These are phyloP conservation scores for Vigna unguiculata DNA, from an alignment of 306 rosid species.

Conservation along the genomic window DNA sequence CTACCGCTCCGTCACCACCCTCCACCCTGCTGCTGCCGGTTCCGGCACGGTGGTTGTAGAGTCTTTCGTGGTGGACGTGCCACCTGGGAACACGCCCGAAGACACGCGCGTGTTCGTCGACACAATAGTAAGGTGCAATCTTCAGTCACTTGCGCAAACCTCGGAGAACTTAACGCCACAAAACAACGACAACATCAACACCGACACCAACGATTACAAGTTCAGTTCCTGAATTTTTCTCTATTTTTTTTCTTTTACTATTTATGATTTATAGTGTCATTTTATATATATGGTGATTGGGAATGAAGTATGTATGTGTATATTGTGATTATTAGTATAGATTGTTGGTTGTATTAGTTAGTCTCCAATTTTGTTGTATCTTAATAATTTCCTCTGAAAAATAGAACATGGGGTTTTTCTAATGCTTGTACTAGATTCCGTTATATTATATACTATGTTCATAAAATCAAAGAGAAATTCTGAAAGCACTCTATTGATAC, in stretches of 20 bases:
- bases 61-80: constrained; percentile 88
- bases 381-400: neutral
- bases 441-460: neutral
- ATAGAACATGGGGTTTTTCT: neutral
- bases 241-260: neutral
- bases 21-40: constrained; percentile 53
- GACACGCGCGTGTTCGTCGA: constrained; percentile 85
- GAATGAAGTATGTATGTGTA: constrained; percentile 4
- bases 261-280: neutral
- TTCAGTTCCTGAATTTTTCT: constrained; percentile 22
- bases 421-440: neutral
- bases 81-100: constrained; percentile 79
- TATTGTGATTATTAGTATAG: constrained; percentile 11
- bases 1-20: constrained; percentile 84
- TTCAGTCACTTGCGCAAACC: constrained; percentile 81
- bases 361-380: neutral
- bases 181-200: neutral
- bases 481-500: neutral
- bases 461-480: neutral
- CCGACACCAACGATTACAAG: constrained; percentile 27
- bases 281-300: neutral
- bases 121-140: constrained; percentile 91
- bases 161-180: constrained; percentile 66
- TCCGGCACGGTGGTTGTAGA: constrained; percentile 75
- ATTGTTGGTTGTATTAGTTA: constrained; percentile 17